Evolutionary conservation across 129 eudicot genomes (phyloP), one percentile per base, ranked within the genome.

Genomic region (Chrysanthemum makinoi): DNA sequence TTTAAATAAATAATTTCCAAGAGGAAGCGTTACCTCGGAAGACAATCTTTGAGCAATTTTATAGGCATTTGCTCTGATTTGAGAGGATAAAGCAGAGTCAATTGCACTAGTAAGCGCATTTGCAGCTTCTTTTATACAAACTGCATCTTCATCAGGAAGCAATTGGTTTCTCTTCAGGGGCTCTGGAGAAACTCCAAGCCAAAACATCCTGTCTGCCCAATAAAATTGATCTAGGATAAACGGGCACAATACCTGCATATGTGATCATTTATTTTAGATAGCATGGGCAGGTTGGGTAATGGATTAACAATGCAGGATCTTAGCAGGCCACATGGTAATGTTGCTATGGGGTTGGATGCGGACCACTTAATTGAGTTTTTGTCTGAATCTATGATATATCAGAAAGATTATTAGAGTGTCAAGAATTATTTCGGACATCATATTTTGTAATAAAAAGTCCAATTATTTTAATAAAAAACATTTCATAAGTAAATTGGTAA

Each of bases 131-230:
- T 51, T 80, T 54, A 84, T 80, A 78, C 80, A 77, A 33, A 46
- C 11, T 17, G 84, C 86, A 48, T 83, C 83, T 55, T 76, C 67
- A 62, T 82, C 89, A 1, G 96, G 91, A 65, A 94, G 66, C 84
- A 94, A 60, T 39, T 83, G 84, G 52, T 69, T 70, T 66, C 87
- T 82, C 55, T 87, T 86, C 44, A 94, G 75, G 60, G 97, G 96
- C 80, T 89, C 89, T 6, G 98, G 87, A 20, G 89, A 78, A 82
- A 94, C 98, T 68, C 96, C 98, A 48, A 94, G 83, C 98, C 98
- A 89, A 76, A 78, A 94, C 97, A 87, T 89, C 70, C 93, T 94
- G 66, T 94, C 98, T 64, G 97, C 98, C 98, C 98, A 94, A 70
- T 94, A 94, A 78, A 87, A 87, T 48, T 94, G 98, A 84, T 94